phyloP scores from a whole-genome alignment of 2,329 filamentous ascomycete genomes.

The Botrytis tulipae region DNA sequence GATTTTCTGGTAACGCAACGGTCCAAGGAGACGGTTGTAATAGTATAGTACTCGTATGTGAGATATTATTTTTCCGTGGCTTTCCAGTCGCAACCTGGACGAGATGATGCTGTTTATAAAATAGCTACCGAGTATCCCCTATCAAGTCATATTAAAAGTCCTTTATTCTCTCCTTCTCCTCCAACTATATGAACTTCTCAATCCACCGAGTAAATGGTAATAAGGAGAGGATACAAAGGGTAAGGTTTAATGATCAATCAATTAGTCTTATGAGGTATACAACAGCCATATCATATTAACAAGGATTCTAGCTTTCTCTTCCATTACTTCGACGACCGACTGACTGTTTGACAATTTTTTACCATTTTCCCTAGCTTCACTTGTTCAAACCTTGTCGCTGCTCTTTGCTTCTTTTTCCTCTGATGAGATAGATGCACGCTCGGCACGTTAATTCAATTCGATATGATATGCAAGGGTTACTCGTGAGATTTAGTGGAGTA shows the following conservation, averaged over 20 bases:
- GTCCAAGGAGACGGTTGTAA: not conserved
- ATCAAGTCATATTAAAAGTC: not conserved
- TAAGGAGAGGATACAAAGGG: not conserved
- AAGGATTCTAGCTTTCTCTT: not conserved
- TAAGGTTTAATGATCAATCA: not conserved
- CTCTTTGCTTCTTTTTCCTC: not conserved
- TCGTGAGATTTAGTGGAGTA: conserved; percentile 4
- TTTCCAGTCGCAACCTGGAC: not conserved
- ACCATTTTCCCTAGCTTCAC: not conserved
- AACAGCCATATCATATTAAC: not conserved
- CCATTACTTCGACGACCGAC: not conserved
- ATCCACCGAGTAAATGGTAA: not conserved
- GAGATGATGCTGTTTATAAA: not conserved
- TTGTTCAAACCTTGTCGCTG: not conserved
- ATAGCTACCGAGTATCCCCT: not conserved
- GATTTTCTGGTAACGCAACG: not conserved
- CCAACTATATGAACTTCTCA: not conserved
- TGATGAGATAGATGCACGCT: not conserved
- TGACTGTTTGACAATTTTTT: not conserved
- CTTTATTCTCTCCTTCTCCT: not conserved
- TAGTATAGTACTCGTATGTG: not conserved
- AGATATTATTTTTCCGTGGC: not conserved
- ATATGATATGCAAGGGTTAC: conserved; percentile 8
- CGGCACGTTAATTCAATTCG: not conserved
- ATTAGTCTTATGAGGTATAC: not conserved